Base-by-base conservation (phyloP, 2,329 filamentous ascomycete genomes). In the Endothia cerciana region DNA sequence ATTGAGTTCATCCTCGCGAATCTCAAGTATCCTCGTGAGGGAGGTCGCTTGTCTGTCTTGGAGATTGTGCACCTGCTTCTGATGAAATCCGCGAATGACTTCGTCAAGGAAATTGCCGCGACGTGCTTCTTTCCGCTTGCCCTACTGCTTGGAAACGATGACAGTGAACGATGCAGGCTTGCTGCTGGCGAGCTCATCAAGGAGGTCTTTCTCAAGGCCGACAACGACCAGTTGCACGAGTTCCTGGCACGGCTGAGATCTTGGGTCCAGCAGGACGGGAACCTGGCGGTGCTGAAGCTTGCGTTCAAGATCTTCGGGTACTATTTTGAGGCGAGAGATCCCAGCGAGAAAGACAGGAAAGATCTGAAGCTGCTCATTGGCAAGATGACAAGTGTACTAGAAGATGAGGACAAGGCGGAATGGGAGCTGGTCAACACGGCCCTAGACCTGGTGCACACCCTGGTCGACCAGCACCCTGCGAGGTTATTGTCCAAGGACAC, bases 21-120 rank as follows among this genome's bases (percentile, higher is more conserved):
- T 73, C 82, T 99, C 70, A 90, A 94, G 67, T 99, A 97, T 76
- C 88, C 94, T 53, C 89, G 96, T 72, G 89, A 93, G 71, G 91
- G 95, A 67, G 95, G 95, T 36, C 87, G 96, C 45, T 84, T 97
- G 68, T 97, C 94, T 0, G 92, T 97, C 36, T 92, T 99, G 87
- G 95, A 99, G 78, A 88, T 94, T 3, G 84, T 97, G 56, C 90
- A 97, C 74, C 83, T 94, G 53, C 82, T 99, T n/a, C 82, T 98
- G 28, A 89, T 87, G 69, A 98, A 97, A 78, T 89, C 94, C 4
- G 90, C 91, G 0, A 87, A 93, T 47, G 91, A 93, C 33, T 87
- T 94, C 56, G 87, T 94, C 8, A 92, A 96, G 75, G 91, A 97
- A 70, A 86, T 97, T 41, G 85, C 92, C 0, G 87, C 87, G 1